phyloP scores from a whole-genome alignment of 2,329 filamentous ascomycete species.

The Phyllosticta ampelicida region DNA sequence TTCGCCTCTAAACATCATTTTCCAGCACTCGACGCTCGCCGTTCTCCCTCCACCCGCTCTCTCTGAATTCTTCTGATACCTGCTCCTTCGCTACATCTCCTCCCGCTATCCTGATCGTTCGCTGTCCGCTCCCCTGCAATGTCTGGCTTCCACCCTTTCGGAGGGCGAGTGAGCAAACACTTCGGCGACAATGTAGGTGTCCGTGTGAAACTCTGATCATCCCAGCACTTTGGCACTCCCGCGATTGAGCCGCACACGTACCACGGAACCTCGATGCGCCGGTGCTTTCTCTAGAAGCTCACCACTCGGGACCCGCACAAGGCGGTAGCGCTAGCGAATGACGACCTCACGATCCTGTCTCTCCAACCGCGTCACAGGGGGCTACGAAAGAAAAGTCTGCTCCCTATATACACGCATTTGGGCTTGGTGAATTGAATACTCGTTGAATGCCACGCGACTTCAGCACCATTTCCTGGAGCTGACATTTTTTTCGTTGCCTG shows the following conservation, averaged over 20 bases:
- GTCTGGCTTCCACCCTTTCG: conserved; percentile 40
- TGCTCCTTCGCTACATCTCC: not conserved
- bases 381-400: too few species aligned
- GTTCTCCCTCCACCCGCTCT: not conserved
- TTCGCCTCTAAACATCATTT: not conserved
- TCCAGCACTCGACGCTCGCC: not conserved
- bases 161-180: conserved; percentile 39
- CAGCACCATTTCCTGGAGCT: too few species aligned
- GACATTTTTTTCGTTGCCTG: too few species aligned
- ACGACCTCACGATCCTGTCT: too few species aligned
- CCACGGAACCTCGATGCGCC: not conserved
- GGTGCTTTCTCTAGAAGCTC: not conserved
- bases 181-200: conserved; percentile 40
- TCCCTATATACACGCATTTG: too few species aligned
- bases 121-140: conserved; percentile 1
- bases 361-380: too few species aligned
- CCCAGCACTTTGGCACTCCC: not conserved
- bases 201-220: not conserved
- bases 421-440: too few species aligned
- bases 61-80: not conserved
- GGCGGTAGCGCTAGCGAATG: not conserved
- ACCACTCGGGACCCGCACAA: not conserved
- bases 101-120: not conserved
- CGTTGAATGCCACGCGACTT: too few species aligned
- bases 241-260: not conserved